Evolutionary conservation across 176 grass and related monocot species (phyloP).

Genomic region (Zea mays): DNA sequence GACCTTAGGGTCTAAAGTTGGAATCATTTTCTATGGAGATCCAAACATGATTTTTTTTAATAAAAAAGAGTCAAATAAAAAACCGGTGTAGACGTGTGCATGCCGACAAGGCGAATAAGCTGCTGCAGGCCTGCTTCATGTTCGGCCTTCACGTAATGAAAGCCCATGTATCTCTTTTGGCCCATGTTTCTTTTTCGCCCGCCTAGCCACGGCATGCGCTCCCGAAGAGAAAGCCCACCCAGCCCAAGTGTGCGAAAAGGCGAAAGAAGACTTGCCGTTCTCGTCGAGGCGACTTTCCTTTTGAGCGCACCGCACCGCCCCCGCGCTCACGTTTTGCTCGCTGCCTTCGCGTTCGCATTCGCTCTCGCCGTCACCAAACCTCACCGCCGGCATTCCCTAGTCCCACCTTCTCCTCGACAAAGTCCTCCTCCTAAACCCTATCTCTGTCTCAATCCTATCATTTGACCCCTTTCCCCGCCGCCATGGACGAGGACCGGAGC

Average conservation of each 20-base stretch:
- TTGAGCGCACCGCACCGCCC: background rate
- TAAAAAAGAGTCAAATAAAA: too few relatives aligned
- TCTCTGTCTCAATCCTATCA: background rate
- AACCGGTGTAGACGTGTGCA: too few relatives aligned
- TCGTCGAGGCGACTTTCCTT: slow-evolving; percentile 37
- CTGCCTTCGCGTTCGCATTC: slow-evolving; percentile 5
- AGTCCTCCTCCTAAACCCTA: slow-evolving; percentile 26
- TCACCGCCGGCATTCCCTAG: background rate
- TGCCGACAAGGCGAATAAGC: background rate
- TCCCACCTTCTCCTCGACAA: background rate
- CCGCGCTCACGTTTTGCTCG: slow-evolving; percentile 32
- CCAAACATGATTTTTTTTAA: too few relatives aligned
- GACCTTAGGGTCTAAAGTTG: too few relatives aligned
- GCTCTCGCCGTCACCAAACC: background rate
- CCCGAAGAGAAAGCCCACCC: background rate
- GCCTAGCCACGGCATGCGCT: background rate
- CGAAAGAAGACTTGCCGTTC: background rate
- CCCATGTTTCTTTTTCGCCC: background rate
- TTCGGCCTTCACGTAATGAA: background rate
- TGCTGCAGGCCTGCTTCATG: background rate
- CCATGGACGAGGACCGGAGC: slow-evolving; percentile 37
- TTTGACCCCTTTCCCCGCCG: background rate
- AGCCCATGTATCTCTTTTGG: background rate
- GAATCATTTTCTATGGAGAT: too few relatives aligned
- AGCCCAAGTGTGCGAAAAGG: background rate